phyloP scores from a whole-genome alignment of 202 grass and related monocot genomes.

The Zizania palustris region DNA sequence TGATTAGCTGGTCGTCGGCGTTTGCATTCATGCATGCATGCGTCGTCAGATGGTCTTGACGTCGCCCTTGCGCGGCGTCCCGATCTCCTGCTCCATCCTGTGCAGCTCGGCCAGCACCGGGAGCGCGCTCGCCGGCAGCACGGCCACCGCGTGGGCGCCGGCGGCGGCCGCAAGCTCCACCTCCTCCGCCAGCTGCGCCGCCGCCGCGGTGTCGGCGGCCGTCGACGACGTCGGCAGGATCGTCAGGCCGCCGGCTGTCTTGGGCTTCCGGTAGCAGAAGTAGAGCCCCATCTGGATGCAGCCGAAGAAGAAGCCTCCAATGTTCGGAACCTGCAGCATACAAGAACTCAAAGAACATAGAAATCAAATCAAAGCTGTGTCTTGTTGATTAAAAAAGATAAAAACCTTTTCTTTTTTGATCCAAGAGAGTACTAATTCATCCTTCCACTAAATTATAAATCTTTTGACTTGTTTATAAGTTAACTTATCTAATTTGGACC shows the following conservation, averaged over 20 bases:
- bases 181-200: conserved; percentile 28
- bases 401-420: too few species aligned
- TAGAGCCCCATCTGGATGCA: conserved; percentile 71
- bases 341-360: not conserved
- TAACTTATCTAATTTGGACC: too few species aligned
- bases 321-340: conserved; percentile 65
- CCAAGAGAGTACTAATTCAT: too few species aligned
- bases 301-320: conserved; percentile 81
- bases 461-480: too few species aligned
- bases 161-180: conserved; percentile 38
- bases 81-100: conserved; percentile 53
- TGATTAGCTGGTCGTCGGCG: too few species aligned
- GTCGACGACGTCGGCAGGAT: conserved; percentile 23
- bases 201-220: not conserved
- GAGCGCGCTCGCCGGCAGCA: conserved; percentile 47
- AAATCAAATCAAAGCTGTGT: too few species aligned
- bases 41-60: conserved; percentile 45
- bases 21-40: too few species aligned
- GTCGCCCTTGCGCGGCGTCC: conserved; percentile 46
- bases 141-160: conserved; percentile 43
- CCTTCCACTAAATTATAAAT: too few species aligned
- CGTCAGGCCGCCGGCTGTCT: not conserved
- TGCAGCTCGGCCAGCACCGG: conserved; percentile 70
- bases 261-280: conserved; percentile 62
- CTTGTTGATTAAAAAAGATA: too few species aligned